Evolutionary conservation across 164 flowering plant genomes (phyloP).

Genomic region (Macadamia integrifolia): DNA sequence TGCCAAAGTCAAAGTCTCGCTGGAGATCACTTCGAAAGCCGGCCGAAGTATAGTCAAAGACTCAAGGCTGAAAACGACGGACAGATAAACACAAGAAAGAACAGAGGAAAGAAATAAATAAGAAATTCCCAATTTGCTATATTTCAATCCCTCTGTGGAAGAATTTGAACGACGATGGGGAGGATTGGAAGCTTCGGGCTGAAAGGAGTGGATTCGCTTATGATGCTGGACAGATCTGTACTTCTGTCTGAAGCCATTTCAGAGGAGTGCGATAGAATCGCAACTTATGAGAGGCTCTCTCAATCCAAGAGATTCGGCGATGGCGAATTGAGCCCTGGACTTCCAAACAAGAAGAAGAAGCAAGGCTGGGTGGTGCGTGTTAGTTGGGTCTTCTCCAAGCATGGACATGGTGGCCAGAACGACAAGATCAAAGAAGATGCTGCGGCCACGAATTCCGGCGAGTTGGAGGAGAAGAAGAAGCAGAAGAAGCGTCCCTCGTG

Average conservation of each 20-base stretch:
- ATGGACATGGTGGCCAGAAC: not conserved
- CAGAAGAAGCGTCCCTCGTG: conserved; percentile 15
- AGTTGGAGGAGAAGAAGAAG: conserved; percentile 8
- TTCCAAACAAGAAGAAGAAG: not conserved
- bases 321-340: not conserved
- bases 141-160: too few relatives aligned
- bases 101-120: too few relatives aligned
- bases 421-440: not conserved
- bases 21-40: too few relatives aligned
- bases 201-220: not conserved
- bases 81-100: too few relatives aligned
- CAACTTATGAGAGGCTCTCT: conserved; percentile 26
- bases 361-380: conserved; percentile 2
- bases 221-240: not conserved
- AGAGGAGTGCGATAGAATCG: conserved; percentile 8
- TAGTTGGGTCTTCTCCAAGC: conserved; percentile 6
- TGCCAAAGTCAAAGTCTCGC: too few relatives aligned
- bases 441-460: not conserved
- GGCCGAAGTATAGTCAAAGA: too few relatives aligned
- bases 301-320: conserved; percentile 11
- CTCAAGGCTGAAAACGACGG: too few relatives aligned
- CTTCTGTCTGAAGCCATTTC: conserved; percentile 17
- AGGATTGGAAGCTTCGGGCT: not conserved
- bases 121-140: too few relatives aligned
- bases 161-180: not conserved